Percentiles rank a stretch among this genome's conserved stretches.
These are phyloP conservation scores for Pythium phragmiticola DNA, from an alignment of 352 stramenopile species.

Conservation along the genomic window DNA sequence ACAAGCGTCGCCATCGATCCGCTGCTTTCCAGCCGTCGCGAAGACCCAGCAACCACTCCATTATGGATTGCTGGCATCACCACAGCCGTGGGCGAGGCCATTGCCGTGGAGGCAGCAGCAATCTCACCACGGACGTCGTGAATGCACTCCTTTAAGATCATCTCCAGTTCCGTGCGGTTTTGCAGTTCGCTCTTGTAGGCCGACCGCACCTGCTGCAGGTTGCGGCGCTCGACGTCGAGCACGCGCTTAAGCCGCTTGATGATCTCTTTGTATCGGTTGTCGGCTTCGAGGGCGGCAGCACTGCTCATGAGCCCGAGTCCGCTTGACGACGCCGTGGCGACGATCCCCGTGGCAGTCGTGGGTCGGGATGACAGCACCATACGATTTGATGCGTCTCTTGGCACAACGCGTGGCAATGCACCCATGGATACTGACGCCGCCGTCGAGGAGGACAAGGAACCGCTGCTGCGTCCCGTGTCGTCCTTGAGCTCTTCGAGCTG, in stretches of 20 bases:
- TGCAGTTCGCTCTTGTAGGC: constrained; percentile 74
- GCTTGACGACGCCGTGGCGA: constrained; percentile 18
- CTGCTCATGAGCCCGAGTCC: background rate
- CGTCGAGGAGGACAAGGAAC: background rate
- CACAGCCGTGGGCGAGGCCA: constrained; percentile 11
- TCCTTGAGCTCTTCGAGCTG: constrained; percentile 56
- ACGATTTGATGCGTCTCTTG: constrained; percentile 1
- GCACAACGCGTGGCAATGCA: constrained; percentile 11
- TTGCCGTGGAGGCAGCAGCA: constrained; percentile 30
- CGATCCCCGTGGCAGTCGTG: constrained; percentile 29
- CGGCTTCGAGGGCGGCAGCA: constrained; percentile 32
- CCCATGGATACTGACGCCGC: constrained; percentile 33
- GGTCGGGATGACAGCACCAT: constrained; percentile 20
- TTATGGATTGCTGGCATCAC: constrained; percentile 14
- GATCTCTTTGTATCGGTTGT: constrained; percentile 91
- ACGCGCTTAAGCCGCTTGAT: constrained; percentile 90
- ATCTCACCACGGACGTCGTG: constrained; percentile 80
- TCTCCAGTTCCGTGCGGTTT: constrained; percentile 78
- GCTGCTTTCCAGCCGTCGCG: constrained; percentile 18
- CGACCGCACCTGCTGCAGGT: constrained; percentile 74
- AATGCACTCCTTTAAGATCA: constrained; percentile 76
- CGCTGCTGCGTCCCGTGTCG: constrained; percentile 30
- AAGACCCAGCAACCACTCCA: background rate
- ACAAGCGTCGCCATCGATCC: constrained; percentile 13
- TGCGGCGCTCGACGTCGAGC: constrained; percentile 83